phyloP scores from a whole-genome alignment of 2,329 filamentous ascomycete genomes.

The Sporothrix pallida region DNA sequence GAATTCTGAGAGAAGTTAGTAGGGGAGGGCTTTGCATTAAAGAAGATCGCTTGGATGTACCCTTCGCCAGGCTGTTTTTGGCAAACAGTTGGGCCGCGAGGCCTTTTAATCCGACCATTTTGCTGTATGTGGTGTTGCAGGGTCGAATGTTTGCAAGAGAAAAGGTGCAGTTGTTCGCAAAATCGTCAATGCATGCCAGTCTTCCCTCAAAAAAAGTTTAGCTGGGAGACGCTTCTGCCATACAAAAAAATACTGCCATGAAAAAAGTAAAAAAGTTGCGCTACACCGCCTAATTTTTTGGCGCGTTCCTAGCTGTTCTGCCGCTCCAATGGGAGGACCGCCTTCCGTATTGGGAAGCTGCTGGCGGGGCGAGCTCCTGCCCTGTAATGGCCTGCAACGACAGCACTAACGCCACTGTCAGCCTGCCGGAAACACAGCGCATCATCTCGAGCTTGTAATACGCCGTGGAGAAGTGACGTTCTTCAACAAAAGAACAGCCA shows the following conservation, averaged over 20 bases:
- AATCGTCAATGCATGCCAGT: neutral
- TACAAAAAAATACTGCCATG: conserved; percentile 28
- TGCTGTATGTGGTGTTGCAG: conserved; percentile 36
- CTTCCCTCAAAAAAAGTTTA: conserved; percentile 27
- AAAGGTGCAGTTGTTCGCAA: neutral
- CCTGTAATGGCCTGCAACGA: neutral
- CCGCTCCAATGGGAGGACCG: conserved; percentile 30
- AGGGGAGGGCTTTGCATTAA: neutral
- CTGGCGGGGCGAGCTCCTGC: neutral
- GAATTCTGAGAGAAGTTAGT: conserved; percentile 62
- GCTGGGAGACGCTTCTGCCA: conserved; percentile 14
- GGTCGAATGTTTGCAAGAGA: neutral
- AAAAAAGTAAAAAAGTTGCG: conserved; percentile 32
- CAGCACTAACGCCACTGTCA: neutral
- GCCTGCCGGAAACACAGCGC: conserved; percentile 1
- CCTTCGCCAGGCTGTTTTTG: conserved; percentile 66
- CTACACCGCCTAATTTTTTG: conserved; percentile 34
- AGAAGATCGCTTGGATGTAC: conserved; percentile 48
- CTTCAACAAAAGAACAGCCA: neutral
- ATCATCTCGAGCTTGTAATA: neutral
- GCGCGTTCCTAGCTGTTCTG: conserved; percentile 25
- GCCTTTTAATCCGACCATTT: conserved; percentile 59
- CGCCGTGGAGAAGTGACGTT: neutral
- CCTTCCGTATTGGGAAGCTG: conserved; percentile 26
- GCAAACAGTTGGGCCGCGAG: conserved; percentile 63